Evolutionary conservation across 73 alveolate species (phyloP).

Genomic region (Paramecium pentaurelia): DNA sequence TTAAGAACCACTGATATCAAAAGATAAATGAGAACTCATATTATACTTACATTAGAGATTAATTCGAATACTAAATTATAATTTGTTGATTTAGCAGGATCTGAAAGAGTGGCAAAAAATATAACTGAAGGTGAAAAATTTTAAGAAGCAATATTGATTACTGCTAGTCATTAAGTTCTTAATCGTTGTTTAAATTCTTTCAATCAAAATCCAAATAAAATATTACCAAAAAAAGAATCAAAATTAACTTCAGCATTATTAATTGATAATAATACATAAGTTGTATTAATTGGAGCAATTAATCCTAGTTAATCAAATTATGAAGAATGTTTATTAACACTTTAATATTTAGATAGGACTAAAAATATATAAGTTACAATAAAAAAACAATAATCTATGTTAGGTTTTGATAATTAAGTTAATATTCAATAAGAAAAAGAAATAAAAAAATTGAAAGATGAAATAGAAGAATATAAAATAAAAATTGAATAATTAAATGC

Average conservation of each 20-base stretch:
- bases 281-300: slow-evolving; percentile 31
- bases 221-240: slow-evolving; percentile 2
- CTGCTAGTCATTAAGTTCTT: background rate
- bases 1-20: background rate
- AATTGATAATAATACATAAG: background rate
- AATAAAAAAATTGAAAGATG: slow-evolving; percentile 1
- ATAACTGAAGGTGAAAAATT: slow-evolving; percentile 53
- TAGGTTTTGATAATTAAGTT: background rate
- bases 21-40: background rate
- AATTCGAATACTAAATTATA: background rate
- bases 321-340: slow-evolving; percentile 44
- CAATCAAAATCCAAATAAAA: background rate
- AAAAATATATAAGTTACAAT: background rate
- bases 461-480: slow-evolving; percentile 13
- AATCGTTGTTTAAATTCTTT: background rate
- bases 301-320: slow-evolving; percentile 59
- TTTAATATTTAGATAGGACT: slow-evolving; percentile 48
- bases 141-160: slow-evolving; percentile 46
- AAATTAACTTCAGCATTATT: background rate
- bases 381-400: background rate
- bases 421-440: background rate
- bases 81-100: slow-evolving; percentile 61
- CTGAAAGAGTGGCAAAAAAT: slow-evolving; percentile 58
- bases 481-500: background rate
- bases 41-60: slow-evolving; percentile 15